Conservation (phyloP, 164 flowering plant genomes). For the Vitis amurensis region DNA sequence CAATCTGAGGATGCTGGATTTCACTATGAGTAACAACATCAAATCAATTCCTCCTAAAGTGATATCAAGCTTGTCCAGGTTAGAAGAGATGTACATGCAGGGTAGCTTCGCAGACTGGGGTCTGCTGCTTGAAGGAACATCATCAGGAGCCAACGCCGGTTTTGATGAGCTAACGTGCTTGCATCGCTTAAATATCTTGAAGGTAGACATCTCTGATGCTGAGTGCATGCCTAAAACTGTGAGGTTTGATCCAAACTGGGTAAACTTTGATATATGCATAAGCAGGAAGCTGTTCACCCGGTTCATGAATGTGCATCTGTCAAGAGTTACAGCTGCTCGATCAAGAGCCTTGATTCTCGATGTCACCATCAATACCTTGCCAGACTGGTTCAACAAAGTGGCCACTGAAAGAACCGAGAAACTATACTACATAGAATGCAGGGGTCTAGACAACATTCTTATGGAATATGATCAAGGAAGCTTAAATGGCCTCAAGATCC, state of each 20-base stretch:
- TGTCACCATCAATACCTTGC: not conserved
- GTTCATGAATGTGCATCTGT: not conserved
- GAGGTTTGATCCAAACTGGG: not conserved
- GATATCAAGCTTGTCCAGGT: not conserved
- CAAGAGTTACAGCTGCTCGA: too few species aligned
- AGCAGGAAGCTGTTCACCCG: too few species aligned
- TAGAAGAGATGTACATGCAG: constrained; percentile 9
- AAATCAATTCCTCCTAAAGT: not conserved
- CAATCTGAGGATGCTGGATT: constrained; percentile 5
- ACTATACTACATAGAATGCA: not conserved
- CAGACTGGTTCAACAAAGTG: not conserved
- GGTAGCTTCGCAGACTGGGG: not conserved
- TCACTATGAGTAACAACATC: not conserved
- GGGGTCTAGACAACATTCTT: not conserved
- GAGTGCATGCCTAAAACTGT: not conserved
- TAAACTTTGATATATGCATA: not conserved
- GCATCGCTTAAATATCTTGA: not conserved
- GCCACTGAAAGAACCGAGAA: not conserved
- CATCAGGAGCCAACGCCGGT: not conserved
- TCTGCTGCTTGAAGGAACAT: not conserved
- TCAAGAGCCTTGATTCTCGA: too few species aligned
- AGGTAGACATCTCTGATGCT: not conserved
- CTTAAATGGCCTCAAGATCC: not conserved
- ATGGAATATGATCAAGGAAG: not conserved
- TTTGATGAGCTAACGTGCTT: not conserved